Percentiles rank a stretch among this genome's conserved stretches.
phyloP scores from a whole-genome alignment of 2,329 filamentous ascomycete species.

The Phialophora verrucosa region DNA sequence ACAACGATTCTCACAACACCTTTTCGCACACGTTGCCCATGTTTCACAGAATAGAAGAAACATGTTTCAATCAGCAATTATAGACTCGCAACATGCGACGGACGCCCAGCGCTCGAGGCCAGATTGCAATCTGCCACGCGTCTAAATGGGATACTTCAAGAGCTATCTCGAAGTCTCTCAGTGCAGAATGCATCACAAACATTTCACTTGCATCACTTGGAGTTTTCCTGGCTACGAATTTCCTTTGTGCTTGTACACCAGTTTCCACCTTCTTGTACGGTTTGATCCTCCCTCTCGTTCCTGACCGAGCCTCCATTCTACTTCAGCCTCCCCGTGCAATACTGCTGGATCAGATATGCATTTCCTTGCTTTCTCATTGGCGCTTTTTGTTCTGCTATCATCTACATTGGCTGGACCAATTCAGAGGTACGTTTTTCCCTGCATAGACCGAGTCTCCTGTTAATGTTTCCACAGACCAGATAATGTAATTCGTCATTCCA shows the following conservation, averaged over 20 bases:
- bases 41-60: slow-evolving; percentile 27
- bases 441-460: neutral
- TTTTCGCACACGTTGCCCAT: neutral
- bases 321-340: neutral
- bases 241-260: neutral
- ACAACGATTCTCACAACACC: neutral
- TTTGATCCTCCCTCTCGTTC: neutral
- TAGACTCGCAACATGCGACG: slow-evolving; percentile 5
- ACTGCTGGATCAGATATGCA: slow-evolving; percentile 26
- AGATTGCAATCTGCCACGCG: slow-evolving; percentile 1
- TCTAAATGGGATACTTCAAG: neutral
- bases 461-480: slow-evolving; percentile 22
- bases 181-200: neutral
- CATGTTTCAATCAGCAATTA: slow-evolving; percentile 26
- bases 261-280: neutral
- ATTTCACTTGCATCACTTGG: neutral
- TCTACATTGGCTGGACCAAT: slow-evolving; percentile 37
- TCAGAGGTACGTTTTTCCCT: slow-evolving; percentile 23
- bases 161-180: neutral
- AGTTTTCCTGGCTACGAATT: slow-evolving; percentile 1
- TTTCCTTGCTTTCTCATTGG: slow-evolving; percentile 5
- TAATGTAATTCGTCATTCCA: slow-evolving; percentile 29
- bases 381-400: slow-evolving; percentile 26
- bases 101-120: neutral
- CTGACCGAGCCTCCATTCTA: neutral